Conservation (phyloP, 2,329 filamentous ascomycete species). For the Knoxdaviesia capensis region DNA sequence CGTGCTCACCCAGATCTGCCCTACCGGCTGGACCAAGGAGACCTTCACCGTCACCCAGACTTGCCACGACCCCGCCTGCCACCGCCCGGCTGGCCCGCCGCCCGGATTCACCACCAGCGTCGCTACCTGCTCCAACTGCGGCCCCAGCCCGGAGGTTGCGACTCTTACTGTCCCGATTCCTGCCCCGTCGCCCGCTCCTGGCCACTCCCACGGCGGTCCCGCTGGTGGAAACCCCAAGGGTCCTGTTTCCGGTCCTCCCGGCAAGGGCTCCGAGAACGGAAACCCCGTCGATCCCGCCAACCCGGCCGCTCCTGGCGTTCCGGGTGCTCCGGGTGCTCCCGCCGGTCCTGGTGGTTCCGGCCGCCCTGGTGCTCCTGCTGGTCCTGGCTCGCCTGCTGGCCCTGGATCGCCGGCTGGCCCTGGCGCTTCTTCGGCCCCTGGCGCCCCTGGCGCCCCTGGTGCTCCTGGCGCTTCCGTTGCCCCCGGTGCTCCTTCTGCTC, state of each 20-base stretch:
- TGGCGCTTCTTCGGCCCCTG: neutral
- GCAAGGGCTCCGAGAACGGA: neutral
- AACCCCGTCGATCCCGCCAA: neutral
- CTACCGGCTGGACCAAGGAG: constrained; percentile 3
- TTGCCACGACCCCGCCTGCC: constrained; percentile 1
- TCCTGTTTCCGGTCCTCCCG: neutral
- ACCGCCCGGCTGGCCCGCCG: constrained; percentile 1
- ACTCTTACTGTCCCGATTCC: constrained; percentile 1
- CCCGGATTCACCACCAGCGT: constrained; percentile 5
- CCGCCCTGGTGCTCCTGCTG: neutral
- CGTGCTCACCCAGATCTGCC: constrained; percentile 3
- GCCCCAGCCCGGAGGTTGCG: neutral
- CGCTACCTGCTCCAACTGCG: constrained; percentile 1
- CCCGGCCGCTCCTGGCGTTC: neutral
- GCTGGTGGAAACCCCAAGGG: neutral
- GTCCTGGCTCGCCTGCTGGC: neutral
- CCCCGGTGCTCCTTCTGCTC: neutral
- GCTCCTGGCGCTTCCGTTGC: constrained; percentile 1
- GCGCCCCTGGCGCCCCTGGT: neutral
- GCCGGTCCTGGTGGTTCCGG: neutral
- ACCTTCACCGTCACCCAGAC: constrained; percentile 5
- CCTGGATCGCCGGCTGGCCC: neutral
- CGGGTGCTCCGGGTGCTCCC: neutral
- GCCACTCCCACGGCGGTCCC: neutral
- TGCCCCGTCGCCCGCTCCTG: neutral